Evolutionary conservation across 345 rosid genomes (phyloP).

Genomic region (thale cress (Arabidopsis thaliana)): TAIR10.1 NC_003074.8:2498501-2499000

Average conservation of each 20-base stretch:
- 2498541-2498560: background rate
- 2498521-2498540: too few species aligned
- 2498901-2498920: background rate
- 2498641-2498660: background rate
- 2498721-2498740: background rate
- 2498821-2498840: background rate
- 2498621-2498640: background rate
- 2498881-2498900: background rate
- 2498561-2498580: background rate
- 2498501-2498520: background rate
- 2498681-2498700: background rate
- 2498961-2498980: background rate
- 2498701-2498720: background rate
- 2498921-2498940: background rate
- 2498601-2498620: background rate
- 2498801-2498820: background rate
- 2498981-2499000: conserved; percentile 4
- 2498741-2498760: background rate
- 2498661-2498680: background rate
- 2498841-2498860: background rate
- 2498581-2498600: background rate
- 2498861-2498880: conserved; percentile 8
- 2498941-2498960: background rate
- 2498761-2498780: background rate
- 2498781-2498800: too few species aligned